Evolutionary conservation across 345 rosid genomes (phyloP), one percentile per base, ranked within the genome.

Genomic region (Anacardium occidentale): DNA sequence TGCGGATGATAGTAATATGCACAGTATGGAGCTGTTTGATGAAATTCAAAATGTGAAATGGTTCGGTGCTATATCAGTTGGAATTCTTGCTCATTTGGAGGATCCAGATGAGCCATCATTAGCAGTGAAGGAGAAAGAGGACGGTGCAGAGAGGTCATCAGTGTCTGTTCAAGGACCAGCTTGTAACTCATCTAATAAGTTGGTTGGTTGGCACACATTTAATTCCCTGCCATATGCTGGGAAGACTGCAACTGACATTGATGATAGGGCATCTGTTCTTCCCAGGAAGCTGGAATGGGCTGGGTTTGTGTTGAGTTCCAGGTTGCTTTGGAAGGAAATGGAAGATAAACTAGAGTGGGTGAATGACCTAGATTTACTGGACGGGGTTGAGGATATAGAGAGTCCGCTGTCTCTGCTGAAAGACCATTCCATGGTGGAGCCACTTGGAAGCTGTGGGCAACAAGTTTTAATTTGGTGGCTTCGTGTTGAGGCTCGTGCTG

Each of bases 401-500:
- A 93, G 90, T 80, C 98, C 99, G 7, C 75, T 96, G 47, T 79
- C 86, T 71, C 79, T 96, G 58, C 80, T 93, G 75, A 90, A 86
- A 66, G 95, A 91, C 66, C 75, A 86, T 72, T 83, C 88, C 3
- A 74, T 87, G 75, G 97, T 91, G 55, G 98, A 96, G 77, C 98
- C 99, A 56, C 91, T 96, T 32, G 99, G 98, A 66, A 90, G 88
- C 80, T 96, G 99, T 47, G 99, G 98, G 15, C 88, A 84, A 74
- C 94, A 90, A 69, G 93, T 96, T 79, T 60, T 96, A 76, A 82
- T 93, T 0, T 96, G 99, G 99, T 96, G 99, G 99, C 92, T 96
- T 70, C 98, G 99, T 45, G 98, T 96, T 68, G 99, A 96, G 85
- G 99, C 99, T 73, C 97, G 97, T 15, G 84, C 90, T n/a, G 98